These are phyloP conservation scores for Xerocomellus amylosporus DNA, from an alignment of 768 basidiomycete genomes.

Conservation along the genomic window DNA sequence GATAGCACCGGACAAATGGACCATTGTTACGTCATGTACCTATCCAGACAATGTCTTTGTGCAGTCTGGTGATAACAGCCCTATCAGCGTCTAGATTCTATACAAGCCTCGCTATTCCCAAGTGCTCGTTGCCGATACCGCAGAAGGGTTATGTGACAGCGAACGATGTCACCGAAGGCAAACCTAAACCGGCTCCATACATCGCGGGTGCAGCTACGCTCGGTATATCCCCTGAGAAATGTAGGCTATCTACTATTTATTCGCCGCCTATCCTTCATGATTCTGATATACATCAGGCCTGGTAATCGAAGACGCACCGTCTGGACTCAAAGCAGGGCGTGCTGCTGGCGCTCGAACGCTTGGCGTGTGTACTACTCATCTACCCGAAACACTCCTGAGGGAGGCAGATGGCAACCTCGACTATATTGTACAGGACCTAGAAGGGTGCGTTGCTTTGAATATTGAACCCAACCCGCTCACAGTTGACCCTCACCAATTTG, in stretches of 20 bases:
- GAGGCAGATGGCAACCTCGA: constrained; percentile 44
- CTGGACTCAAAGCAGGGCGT: constrained; percentile 71
- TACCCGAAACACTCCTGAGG: constrained; percentile 47
- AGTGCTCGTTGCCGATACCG: constrained; percentile 60
- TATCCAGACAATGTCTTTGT: not conserved
- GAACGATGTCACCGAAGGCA: constrained; percentile 61
- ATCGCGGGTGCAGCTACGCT: constrained; percentile 63
- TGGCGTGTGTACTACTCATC: constrained; percentile 82
- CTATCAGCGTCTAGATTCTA: constrained; percentile 68
- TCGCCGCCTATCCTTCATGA: not conserved
- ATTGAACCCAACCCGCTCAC: not conserved
- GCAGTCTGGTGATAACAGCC: not conserved
- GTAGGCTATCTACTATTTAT: constrained; percentile 34
- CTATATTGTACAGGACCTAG: constrained; percentile 67
- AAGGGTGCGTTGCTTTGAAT: constrained; percentile 45
- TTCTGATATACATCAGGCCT: constrained; percentile 48
- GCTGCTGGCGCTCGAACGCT: constrained; percentile 75
- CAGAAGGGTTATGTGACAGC: constrained; percentile 66
- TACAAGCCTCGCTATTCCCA: constrained; percentile 61
- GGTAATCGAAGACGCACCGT: constrained; percentile 88
- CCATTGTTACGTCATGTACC: constrained; percentile 77
- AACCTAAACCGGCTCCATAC: constrained; percentile 90
- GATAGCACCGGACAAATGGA: constrained; percentile 50
- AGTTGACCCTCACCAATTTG: not conserved
- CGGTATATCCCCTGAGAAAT: constrained; percentile 53